A percentile compares a stretch with the other conserved stretches of the same genome.
These are phyloP conservation scores for Aspergillus sp. DNA, from an alignment of 2,329 filamentous ascomycete species.

Conservation along the genomic window DNA sequence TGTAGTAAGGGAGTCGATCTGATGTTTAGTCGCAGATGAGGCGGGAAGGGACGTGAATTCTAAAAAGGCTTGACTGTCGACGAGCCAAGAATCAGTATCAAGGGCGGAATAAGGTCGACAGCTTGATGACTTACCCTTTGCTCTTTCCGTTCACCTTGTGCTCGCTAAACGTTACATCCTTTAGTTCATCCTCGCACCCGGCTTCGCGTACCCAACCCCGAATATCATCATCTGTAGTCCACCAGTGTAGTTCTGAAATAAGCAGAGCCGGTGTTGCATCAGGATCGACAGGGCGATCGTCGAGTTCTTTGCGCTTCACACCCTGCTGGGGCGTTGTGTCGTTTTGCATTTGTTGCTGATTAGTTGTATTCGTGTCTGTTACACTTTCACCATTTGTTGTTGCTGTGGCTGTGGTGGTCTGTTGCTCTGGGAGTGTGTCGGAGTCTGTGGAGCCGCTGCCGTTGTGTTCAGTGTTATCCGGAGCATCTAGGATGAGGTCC, in stretches of 20 bases:
- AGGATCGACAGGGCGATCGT: constrained; percentile 57
- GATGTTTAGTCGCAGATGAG: constrained; percentile 79
- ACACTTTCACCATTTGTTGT: constrained; percentile 27
- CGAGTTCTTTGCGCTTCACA: constrained; percentile 61
- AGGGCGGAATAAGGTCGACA: neutral
- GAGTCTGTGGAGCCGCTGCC: constrained; percentile 19
- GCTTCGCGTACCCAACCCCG: constrained; percentile 80
- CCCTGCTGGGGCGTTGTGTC: constrained; percentile 51
- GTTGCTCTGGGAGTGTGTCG: constrained; percentile 26
- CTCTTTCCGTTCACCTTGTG: constrained; percentile 99
- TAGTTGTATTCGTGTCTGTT: constrained; percentile 19
- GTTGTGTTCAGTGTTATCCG: constrained; percentile 33
- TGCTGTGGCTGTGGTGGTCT: constrained; percentile 21
- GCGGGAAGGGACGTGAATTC: constrained; percentile 83
- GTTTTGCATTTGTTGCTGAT: constrained; percentile 21
- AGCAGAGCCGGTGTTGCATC: constrained; percentile 71
- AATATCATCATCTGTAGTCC: constrained; percentile 93
- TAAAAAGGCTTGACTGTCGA: constrained; percentile 69
- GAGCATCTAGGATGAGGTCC: constrained; percentile 40
- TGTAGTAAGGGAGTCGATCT: constrained; percentile 67
- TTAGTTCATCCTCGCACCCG: constrained; percentile 79
- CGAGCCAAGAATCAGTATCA: neutral
- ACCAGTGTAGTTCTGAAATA: constrained; percentile 92
- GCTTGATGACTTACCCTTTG: constrained; percentile 69
- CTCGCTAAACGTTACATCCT: constrained; percentile 94